Conservation (phyloP, 31 red algal species). For the Asparagopsis taxiformis region DNA sequence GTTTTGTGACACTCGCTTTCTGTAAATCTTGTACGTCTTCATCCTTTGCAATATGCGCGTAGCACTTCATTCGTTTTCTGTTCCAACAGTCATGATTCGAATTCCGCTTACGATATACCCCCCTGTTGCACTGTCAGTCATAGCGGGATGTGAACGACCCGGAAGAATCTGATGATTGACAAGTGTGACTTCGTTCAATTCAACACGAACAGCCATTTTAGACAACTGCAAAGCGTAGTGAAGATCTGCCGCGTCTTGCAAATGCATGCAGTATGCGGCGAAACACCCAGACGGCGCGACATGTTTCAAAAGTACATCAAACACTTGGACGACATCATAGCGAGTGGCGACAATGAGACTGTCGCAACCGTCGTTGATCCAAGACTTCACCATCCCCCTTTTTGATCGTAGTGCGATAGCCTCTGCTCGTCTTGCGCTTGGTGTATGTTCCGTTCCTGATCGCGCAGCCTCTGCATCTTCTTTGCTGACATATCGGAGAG, state of each 20-base stretch:
- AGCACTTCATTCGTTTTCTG: neutral
- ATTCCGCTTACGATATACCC: constrained; percentile 51
- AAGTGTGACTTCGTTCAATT: constrained; percentile 40
- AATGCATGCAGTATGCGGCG: constrained; percentile 56
- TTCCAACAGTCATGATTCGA: constrained; percentile 19
- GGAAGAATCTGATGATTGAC: constrained; percentile 65
- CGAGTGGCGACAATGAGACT: constrained; percentile 59
- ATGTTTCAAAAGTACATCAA: constrained; percentile 49
- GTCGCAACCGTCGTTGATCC: constrained; percentile 32
- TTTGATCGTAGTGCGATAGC: constrained; percentile 51
- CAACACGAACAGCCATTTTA: constrained; percentile 60
- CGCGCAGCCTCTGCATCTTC: constrained; percentile 4
- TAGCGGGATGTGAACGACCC: constrained; percentile 51
- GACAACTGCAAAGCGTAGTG: constrained; percentile 65
- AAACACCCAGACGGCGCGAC: constrained; percentile 64
- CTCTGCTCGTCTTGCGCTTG: constrained; percentile 35
- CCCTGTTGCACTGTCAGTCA: constrained; percentile 69
- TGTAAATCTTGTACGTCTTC: too few species aligned
- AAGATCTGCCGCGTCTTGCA: constrained; percentile 60
- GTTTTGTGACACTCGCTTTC: constrained; percentile 73
- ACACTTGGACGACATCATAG: constrained; percentile 57
- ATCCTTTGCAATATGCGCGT: neutral
- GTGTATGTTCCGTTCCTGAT: constrained; percentile 1
- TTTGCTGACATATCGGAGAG: constrained; percentile 28
- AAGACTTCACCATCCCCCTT: constrained; percentile 45